Conservation (phyloP, 129 eudicot species). For the Silybum marianum region DNA sequence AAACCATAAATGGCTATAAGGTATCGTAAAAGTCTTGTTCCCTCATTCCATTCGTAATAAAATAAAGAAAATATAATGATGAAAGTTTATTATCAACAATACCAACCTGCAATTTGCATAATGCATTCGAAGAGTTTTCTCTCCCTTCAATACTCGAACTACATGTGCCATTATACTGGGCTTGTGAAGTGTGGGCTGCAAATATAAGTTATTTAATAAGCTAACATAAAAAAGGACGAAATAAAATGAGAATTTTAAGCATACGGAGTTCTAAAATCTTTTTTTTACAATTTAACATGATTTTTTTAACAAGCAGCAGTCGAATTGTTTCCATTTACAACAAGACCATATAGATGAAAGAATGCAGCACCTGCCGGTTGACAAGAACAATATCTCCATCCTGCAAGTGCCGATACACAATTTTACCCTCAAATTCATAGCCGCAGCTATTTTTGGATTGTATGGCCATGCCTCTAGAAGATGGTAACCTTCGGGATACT, state of each 20-base stretch:
- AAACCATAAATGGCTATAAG: not conserved
- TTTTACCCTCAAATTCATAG: constrained; percentile 77
- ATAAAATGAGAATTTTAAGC: not conserved
- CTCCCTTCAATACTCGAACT: constrained; percentile 92
- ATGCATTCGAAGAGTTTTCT: constrained; percentile 97
- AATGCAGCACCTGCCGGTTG: constrained; percentile 74
- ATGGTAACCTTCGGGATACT: constrained; percentile 77
- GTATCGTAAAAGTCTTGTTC: not conserved
- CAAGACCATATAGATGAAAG: not conserved
- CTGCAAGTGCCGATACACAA: constrained; percentile 82
- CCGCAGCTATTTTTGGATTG: constrained; percentile 49
- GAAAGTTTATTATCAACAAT: not conserved
- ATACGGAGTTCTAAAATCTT: not conserved
- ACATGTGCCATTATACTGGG: constrained; percentile 98
- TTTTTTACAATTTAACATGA: not conserved
- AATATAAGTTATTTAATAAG: constrained; percentile 18
- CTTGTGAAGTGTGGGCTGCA: constrained; percentile 97
- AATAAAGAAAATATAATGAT: not conserved
- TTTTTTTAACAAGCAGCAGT: too few relatives aligned
- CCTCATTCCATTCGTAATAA: not conserved
- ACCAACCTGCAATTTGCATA: constrained; percentile 97
- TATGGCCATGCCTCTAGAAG: constrained; percentile 73
- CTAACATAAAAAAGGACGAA: not conserved
- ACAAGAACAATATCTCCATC: constrained; percentile 97
- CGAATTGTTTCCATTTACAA: too few relatives aligned